A percentile compares a stretch with the other conserved stretches of the same genome.
phyloP scores from a whole-genome alignment of 441 rosid species.

The Oxalis stricta region DNA sequence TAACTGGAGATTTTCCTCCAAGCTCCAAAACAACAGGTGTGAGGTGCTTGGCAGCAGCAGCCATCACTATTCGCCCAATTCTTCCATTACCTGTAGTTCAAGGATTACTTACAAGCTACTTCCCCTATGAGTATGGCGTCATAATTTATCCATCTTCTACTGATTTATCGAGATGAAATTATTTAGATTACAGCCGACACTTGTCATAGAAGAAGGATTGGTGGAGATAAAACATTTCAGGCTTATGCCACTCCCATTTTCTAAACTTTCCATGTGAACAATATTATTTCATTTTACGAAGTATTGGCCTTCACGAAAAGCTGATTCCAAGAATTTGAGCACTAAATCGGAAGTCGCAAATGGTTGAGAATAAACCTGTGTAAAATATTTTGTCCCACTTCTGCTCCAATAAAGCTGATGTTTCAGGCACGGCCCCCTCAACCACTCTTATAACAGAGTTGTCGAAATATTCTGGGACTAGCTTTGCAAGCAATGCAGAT shows the following conservation, averaged over 20 bases:
- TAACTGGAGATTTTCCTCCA: slow-evolving; percentile 66
- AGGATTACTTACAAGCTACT: neutral
- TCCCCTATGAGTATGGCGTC: too few species aligned
- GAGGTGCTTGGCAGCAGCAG: slow-evolving; percentile 75
- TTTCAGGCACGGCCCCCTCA: slow-evolving; percentile 57
- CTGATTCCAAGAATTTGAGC: too few species aligned
- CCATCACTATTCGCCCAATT: slow-evolving; percentile 64
- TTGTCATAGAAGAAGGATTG: too few species aligned
- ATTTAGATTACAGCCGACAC: too few species aligned
- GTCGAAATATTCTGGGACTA: slow-evolving; percentile 44
- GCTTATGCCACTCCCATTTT: too few species aligned
- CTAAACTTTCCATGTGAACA: too few species aligned
- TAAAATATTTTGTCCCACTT: slow-evolving; percentile 76
- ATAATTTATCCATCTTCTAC: too few species aligned
- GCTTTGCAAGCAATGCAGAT: slow-evolving; percentile 40
- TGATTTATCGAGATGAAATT: too few species aligned
- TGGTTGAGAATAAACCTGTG: slow-evolving; percentile 36
- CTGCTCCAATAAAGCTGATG: slow-evolving; percentile 54
- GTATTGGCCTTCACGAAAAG: too few species aligned
- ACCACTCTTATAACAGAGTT: slow-evolving; percentile 41
- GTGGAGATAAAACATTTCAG: too few species aligned
- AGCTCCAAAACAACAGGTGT: slow-evolving; percentile 72
- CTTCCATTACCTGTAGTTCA: slow-evolving; percentile 40
- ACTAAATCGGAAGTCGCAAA: neutral
- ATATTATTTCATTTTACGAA: too few species aligned